Conservation (phyloP, 352 stramenopile species). For the Pythium diclinum region DNA sequence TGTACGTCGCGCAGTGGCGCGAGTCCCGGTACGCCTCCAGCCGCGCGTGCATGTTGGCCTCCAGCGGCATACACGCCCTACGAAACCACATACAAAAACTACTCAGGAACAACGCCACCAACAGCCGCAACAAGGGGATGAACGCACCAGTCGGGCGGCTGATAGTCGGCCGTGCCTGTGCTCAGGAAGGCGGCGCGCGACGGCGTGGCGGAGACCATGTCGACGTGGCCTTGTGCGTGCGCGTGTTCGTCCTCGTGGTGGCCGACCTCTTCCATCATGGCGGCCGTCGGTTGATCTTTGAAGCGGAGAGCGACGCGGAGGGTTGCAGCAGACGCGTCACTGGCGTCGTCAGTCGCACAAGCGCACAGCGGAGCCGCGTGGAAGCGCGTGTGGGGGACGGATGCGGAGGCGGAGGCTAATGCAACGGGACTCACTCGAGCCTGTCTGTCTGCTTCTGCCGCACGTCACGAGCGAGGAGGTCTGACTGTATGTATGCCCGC, state of each 20-base stretch:
- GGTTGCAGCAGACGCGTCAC: not conserved
- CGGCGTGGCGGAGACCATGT: slow-evolving; percentile 27
- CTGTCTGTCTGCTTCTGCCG: slow-evolving; percentile 23
- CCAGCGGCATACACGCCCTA: slow-evolving; percentile 65
- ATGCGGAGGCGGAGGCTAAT: not conserved
- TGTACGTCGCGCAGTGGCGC: slow-evolving; percentile 81
- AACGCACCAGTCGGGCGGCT: slow-evolving; percentile 66
- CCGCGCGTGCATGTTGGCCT: slow-evolving; percentile 62
- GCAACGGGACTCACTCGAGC: too few species aligned
- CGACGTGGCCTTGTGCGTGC: slow-evolving; percentile 7
- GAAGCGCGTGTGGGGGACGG: not conserved
- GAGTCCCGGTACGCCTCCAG: slow-evolving; percentile 75
- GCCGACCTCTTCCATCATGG: slow-evolving; percentile 21
- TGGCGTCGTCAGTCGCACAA: not conserved
- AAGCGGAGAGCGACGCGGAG: too few species aligned
- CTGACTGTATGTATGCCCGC: not conserved
- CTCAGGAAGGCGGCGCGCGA: slow-evolving; percentile 74
- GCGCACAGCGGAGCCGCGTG: not conserved
- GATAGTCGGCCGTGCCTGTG: slow-evolving; percentile 72
- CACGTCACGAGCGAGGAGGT: slow-evolving; percentile 19
- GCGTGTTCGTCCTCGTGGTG: slow-evolving; percentile 1
- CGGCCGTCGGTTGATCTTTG: not conserved
- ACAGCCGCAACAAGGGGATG: not conserved
- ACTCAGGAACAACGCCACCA: not conserved
- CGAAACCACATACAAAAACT: not conserved